These are phyloP conservation scores for Candida sp. DNA, from an alignment of 1,139 yeast species.

Conservation along the genomic window DNA sequence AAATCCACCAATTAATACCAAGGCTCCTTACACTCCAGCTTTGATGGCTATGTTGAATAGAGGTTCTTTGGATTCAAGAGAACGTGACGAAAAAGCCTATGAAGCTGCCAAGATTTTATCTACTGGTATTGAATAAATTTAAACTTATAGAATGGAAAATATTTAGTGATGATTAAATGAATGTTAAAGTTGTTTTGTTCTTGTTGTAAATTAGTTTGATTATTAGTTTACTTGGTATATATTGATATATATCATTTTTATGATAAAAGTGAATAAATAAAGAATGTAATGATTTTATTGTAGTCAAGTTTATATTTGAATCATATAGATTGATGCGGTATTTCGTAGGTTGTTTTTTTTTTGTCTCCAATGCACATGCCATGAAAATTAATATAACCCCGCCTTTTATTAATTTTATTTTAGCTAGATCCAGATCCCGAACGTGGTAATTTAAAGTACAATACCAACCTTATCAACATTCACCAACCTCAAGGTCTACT, in stretches of 20 bases:
- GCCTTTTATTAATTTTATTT: too few species aligned
- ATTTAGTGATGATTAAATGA: not conserved
- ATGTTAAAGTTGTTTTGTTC: not conserved
- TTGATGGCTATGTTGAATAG: conserved; percentile 55
- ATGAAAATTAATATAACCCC: too few species aligned
- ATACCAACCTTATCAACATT: too few species aligned
- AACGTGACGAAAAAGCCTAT: conserved; percentile 43
- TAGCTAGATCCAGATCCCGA: too few species aligned
- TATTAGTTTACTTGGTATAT: not conserved
- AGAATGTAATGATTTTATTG: too few species aligned
- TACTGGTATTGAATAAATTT: conserved; percentile 3
- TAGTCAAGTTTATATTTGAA: not conserved
- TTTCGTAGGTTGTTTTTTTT: too few species aligned
- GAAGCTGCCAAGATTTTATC: conserved; percentile 36
- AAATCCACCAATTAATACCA: conserved; percentile 52
- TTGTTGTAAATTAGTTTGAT: not conserved
- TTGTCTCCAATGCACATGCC: too few species aligned
- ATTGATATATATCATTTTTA: not conserved
- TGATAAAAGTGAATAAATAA: not conserved
- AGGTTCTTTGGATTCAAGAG: conserved; percentile 43
- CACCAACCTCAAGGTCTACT: too few species aligned
- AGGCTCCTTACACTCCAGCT: conserved; percentile 57
- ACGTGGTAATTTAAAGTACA: too few species aligned
- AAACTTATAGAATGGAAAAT: not conserved
- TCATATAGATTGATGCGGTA: not conserved